phyloP scores from a whole-genome alignment of 768 basidiomycete species.

The Tylopilus plumbeoviolaceoides region DNA sequence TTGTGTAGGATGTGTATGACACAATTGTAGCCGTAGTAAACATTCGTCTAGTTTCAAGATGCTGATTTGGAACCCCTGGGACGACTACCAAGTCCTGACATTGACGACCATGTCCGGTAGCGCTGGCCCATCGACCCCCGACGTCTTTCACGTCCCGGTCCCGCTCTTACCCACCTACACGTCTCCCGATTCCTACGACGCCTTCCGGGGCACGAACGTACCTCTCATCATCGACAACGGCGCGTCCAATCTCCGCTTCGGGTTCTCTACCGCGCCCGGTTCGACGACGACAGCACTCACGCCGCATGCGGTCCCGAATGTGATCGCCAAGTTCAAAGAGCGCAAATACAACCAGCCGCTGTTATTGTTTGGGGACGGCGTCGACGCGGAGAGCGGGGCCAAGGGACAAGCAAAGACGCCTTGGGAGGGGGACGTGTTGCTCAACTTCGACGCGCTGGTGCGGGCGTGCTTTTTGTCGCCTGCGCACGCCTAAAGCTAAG shows the following conservation, averaged over 20 bases:
- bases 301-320: conserved; percentile 64
- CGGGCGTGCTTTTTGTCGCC: background rate
- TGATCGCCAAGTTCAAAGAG: conserved; percentile 86
- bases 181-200: conserved; percentile 45
- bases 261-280: conserved; percentile 55
- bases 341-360: conserved; percentile 77
- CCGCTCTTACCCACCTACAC: conserved; percentile 33
- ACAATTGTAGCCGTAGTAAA: background rate
- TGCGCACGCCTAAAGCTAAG: background rate
- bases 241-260: conserved; percentile 76
- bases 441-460: conserved; percentile 92
- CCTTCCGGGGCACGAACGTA: conserved; percentile 44
- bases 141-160: conserved; percentile 18
- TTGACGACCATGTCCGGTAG: conserved; percentile 14
- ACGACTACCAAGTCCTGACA: background rate
- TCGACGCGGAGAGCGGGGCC: conserved; percentile 83
- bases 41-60: no score
- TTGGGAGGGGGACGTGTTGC: conserved; percentile 92
- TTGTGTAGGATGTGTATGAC: background rate
- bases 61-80: no score
- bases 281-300: background rate
- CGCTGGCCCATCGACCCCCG: conserved; percentile 7
- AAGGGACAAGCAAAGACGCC: conserved; percentile 74
- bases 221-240: conserved; percentile 91
- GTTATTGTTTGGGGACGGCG: conserved; percentile 84